A percentile compares a stretch with the other conserved stretches of the same genome.
phyloP scores from a whole-genome alignment of 2,329 filamentous ascomycete species.

The Epichloe festucae region DNA sequence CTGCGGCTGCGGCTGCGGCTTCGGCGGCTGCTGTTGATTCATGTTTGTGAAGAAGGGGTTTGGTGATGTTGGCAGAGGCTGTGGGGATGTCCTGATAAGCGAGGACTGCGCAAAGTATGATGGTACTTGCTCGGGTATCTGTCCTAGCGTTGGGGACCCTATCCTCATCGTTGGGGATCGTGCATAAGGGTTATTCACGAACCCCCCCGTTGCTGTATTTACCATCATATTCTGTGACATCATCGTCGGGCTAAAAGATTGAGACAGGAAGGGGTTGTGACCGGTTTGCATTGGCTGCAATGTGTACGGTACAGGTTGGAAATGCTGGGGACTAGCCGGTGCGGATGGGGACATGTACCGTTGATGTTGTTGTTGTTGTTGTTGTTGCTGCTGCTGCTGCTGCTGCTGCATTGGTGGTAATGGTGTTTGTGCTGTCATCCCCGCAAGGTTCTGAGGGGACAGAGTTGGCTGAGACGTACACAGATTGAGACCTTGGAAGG shows the following conservation, averaged over 20 bases:
- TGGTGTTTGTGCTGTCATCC: background rate
- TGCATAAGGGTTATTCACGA: constrained; percentile 34
- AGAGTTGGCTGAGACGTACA: constrained; percentile 42
- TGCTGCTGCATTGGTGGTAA: constrained; percentile 13
- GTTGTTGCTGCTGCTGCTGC: constrained; percentile 22
- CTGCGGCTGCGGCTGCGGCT: constrained; percentile 10
- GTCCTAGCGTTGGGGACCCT: constrained; percentile 35
- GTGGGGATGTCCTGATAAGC: constrained; percentile 21
- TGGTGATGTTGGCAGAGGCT: constrained; percentile 16
- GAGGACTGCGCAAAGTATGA: constrained; percentile 32
- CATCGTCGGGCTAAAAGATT: constrained; percentile 18
- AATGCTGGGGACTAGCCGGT: constrained; percentile 27
- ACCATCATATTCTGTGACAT: constrained; percentile 26
- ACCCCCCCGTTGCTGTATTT: constrained; percentile 24
- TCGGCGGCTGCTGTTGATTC: constrained; percentile 15
- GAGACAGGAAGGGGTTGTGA: constrained; percentile 41
- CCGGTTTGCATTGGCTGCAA: constrained; percentile 27
- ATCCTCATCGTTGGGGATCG: constrained; percentile 37
- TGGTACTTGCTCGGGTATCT: constrained; percentile 40
- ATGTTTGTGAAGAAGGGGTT: constrained; percentile 26
- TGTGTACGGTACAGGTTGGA: constrained; percentile 20
- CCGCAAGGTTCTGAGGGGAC: constrained; percentile 53
- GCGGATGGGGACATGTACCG: constrained; percentile 31
- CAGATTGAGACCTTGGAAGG: constrained; percentile 65
- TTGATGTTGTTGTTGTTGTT: constrained; percentile 25